These are phyloP conservation scores for Obba rivulosa DNA, from an alignment of 768 basidiomycete species.

Conservation along the genomic window DNA sequence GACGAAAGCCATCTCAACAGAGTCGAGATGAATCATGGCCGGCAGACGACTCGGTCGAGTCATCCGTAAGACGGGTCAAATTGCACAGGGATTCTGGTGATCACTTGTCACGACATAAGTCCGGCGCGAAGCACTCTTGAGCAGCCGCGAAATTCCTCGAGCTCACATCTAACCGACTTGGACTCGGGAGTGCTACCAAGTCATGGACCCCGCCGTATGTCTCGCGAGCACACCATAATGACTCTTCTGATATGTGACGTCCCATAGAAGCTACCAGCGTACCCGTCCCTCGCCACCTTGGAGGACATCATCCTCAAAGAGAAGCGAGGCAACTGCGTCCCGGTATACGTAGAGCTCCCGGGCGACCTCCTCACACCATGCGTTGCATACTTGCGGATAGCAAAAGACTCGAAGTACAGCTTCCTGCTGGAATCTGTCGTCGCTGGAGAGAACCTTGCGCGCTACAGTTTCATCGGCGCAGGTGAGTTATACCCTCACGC, in stretches of 20 bases:
- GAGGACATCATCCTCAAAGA: conserved; percentile 75
- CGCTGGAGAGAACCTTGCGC: conserved; percentile 83
- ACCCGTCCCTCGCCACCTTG: conserved; percentile 68
- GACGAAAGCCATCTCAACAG: no score
- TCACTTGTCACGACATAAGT: no score
- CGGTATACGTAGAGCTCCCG: conserved; percentile 87
- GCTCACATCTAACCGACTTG: no score
- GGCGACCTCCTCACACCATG: conserved; percentile 97
- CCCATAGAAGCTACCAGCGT: conserved; percentile 57
- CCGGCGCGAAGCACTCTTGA: no score
- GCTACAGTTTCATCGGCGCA: conserved; percentile 95
- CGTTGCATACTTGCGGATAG: conserved; percentile 90
- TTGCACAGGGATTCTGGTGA: no score
- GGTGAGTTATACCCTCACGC: conserved; percentile 42
- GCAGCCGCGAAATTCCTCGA: no score
- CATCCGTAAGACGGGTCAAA: no score
- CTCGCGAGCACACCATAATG: background rate
- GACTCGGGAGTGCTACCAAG: no score
- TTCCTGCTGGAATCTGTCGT: conserved; percentile 93
- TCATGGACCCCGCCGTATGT: background rate
- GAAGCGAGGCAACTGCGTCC: conserved; percentile 88
- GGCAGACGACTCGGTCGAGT: no score
- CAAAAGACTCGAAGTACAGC: conserved; percentile 89
- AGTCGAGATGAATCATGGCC: no score
- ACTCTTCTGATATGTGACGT: background rate